Evolutionary conservation across 1,139 yeast genomes (phyloP), one percentile per base, ranked within the genome.

Genomic region (Debaryomyces subglobosus): DNA sequence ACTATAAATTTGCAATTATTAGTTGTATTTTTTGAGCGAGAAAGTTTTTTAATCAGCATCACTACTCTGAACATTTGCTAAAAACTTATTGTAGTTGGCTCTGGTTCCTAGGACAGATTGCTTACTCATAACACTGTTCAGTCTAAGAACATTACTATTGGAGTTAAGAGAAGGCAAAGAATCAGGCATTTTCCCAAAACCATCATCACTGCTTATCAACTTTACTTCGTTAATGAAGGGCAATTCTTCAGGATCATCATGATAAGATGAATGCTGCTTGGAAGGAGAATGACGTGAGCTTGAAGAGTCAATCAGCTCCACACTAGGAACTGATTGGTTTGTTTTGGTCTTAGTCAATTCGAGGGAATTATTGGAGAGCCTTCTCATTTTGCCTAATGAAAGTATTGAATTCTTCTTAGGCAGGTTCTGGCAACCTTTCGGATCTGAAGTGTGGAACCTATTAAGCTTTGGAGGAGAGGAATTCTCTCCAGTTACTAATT

Each of bases 81-180:
- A 49, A 50, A 75, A 74, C 51, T 62, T 66, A 47, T 63, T 63
- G 56, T 75, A 74, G 49, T 72, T 72, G 18, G 68, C 70, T 27
- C 77, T 59, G 1, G 80, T 75, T 1, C 78, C 77, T 51, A 75
- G 63, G 3, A 74, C 70, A 1, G 74, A 68, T 46, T 64, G 63
- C 51, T 69, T 70, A 44, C 76, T 70, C 56, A 56, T 54, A 9
- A 65, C 61, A 27, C 72, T 71, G 46, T 62, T 62, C 64, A 61
- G 69, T 49, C 79, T 59, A 12, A 57, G 57, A 46, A 62, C 36
- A 12, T 51, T 55, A 6, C 44, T 36, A 36, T 37, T 21, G 21
- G 40, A 32, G 25, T 34, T 33, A n/a, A 39, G n/a, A 13, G 41
- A 34, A 12, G 27, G 43, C 36, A 45, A 46, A 5, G 30, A 12